phyloP scores from a whole-genome alignment of 2,329 filamentous ascomycete species.

The Aspergillus texensis region DNA sequence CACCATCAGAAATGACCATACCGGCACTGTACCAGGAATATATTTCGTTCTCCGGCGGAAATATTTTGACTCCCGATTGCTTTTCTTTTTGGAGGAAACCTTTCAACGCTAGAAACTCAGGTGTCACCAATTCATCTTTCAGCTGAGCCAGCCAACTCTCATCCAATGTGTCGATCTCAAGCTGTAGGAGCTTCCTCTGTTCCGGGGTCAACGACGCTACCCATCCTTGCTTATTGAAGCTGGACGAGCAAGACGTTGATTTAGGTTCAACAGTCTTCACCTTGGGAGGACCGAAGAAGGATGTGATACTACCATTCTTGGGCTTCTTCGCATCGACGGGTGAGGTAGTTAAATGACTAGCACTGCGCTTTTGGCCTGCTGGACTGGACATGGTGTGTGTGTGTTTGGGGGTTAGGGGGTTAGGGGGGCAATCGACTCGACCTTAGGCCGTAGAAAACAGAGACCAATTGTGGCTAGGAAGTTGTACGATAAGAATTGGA shows the following conservation, averaged over 20 bases:
- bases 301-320: slow-evolving; percentile 80
- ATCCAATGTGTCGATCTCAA: slow-evolving; percentile 91
- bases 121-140: slow-evolving; percentile 79
- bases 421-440: background rate
- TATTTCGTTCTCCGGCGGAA: slow-evolving; percentile 83
- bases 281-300: slow-evolving; percentile 81
- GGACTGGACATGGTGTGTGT: slow-evolving; percentile 33
- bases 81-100: slow-evolving; percentile 80
- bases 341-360: slow-evolving; percentile 46
- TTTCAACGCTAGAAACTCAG: slow-evolving; percentile 86
- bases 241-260: slow-evolving; percentile 38
- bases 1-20: background rate
- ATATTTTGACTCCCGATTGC: slow-evolving; percentile 73
- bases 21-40: slow-evolving; percentile 77
- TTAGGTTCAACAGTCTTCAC: slow-evolving; percentile 35
- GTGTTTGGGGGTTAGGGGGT: background rate
- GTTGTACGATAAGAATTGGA: background rate
- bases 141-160: slow-evolving; percentile 88
- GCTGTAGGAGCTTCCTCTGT: slow-evolving; percentile 76
- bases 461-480: background rate
- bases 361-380: slow-evolving; percentile 66
- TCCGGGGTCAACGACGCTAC: slow-evolving; percentile 76
- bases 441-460: background rate
- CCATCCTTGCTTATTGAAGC: slow-evolving; percentile 91
- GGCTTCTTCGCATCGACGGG: slow-evolving; percentile 66